Base-by-base conservation (phyloP, 2,329 filamentous ascomycete genomes). In the Cladosporium cucumerinum region DNA sequence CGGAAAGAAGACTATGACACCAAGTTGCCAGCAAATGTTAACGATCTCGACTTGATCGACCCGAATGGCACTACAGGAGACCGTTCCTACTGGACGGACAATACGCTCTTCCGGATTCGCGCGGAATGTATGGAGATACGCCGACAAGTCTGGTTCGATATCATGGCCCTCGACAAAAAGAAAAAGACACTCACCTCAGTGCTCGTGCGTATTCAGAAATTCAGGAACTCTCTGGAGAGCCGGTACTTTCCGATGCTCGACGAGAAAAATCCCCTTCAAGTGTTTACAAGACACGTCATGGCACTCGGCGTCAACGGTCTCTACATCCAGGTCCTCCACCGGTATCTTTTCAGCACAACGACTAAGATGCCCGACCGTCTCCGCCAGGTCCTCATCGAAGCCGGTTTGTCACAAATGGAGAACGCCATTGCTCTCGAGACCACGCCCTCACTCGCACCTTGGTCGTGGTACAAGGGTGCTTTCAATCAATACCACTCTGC, bases 1-100 rank as follows among this genome's bases (percentile, higher is more conserved):
- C 84, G 88, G n/a, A 81, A 84, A 46, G 89, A 91, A 25, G 89
- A 93, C 71, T 93, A 89, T 74, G 89, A 92, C 70, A 92, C 90
- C 0, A 86, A 85, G 66, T 82, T 92, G 28, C 90, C 90, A 0
- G 78, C 89, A 12, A 92, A 92, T 72, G 84, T 89, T 66, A 82
- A 91, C 66, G 90, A 92, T 68, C 78, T 80, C 2, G 86, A 89
- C 60, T 79, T 92, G n/a, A 68, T 76, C 59, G 80, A 75, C 55
- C 69, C 76, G 6, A 78, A 79, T 2, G 70, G 73, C 0, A 78
- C 77, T 1, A 79, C 76, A 1, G 79, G 81, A 65, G 80, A 85
- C 55, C 79, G 79, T 16, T 80, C 83, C 21, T 74, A 79, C 48
- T 93, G 88, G 82, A 92, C 90, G 0, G 86, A 89, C 51, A 86